phyloP scores from a whole-genome alignment of 2,329 filamentous ascomycete genomes.

The Lachnellula suecica region DNA sequence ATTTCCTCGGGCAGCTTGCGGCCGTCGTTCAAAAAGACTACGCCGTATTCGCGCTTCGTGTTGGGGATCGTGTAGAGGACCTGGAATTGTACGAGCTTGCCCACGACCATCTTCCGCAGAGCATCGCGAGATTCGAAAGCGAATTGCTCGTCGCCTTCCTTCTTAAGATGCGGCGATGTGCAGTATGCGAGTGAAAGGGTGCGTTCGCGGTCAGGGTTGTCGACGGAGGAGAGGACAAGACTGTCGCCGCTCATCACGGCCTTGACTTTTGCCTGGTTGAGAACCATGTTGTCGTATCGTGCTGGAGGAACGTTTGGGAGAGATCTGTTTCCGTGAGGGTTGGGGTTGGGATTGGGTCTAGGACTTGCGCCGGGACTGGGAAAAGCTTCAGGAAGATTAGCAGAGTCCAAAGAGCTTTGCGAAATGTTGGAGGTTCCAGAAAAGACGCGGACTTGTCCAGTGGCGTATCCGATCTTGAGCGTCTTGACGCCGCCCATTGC shows the following conservation, averaged over 20 bases:
- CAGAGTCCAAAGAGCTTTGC: slow-evolving; percentile 19
- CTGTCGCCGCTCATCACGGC: slow-evolving; percentile 93
- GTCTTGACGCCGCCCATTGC: no score
- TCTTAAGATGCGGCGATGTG: slow-evolving; percentile 78
- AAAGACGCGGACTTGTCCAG: neutral
- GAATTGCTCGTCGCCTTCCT: slow-evolving; percentile 89
- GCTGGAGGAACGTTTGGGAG: slow-evolving; percentile 30
- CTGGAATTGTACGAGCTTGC: slow-evolving; percentile 82
- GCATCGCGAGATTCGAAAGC: slow-evolving; percentile 95
- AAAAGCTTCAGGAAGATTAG: slow-evolving; percentile 37
- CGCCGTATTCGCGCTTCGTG: slow-evolving; percentile 84
- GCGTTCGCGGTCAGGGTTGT: slow-evolving; percentile 80
- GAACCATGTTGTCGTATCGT: slow-evolving; percentile 31
- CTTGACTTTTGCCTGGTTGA: slow-evolving; percentile 74
- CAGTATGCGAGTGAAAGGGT: slow-evolving; percentile 91
- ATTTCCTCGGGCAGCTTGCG: slow-evolving; percentile 76
- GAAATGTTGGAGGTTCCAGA: slow-evolving; percentile 14
- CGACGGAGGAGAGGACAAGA: slow-evolving; percentile 76
- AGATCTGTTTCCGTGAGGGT: slow-evolving; percentile 15
- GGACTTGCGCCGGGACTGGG: slow-evolving; percentile 19
- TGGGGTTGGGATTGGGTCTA: slow-evolving; percentile 7
- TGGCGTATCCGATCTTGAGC: slow-evolving; percentile 29
- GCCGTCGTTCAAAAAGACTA: slow-evolving; percentile 73
- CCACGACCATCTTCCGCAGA: slow-evolving; percentile 78
- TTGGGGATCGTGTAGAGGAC: slow-evolving; percentile 86